Conservation (phyloP, 2,329 filamentous ascomycete genomes). For the Penicillium sp. region DNA sequence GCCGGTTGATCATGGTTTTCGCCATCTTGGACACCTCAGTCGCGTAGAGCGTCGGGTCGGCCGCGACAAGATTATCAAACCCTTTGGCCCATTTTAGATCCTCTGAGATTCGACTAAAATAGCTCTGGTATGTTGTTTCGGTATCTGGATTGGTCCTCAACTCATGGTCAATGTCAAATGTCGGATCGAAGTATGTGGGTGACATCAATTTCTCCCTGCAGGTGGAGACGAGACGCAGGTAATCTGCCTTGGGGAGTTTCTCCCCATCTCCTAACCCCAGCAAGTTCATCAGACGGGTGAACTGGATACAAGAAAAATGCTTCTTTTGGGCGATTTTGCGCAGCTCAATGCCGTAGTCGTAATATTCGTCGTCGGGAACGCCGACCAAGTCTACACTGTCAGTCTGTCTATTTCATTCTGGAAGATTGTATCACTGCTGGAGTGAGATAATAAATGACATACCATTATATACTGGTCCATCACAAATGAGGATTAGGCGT, state of each 20-base stretch:
- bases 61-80: slow-evolving; percentile 1
- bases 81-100: slow-evolving; percentile 9
- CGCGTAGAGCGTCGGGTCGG: slow-evolving; percentile 1
- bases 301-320: slow-evolving; percentile 7
- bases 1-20: slow-evolving; percentile 8
- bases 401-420: neutral
- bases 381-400: slow-evolving; percentile 8
- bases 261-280: slow-evolving; percentile 3
- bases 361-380: slow-evolving; percentile 4
- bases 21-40: slow-evolving; percentile 3
- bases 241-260: slow-evolving; percentile 1
- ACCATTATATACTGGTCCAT: slow-evolving; percentile 10
- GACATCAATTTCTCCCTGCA: slow-evolving; percentile 10
- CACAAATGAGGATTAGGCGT: slow-evolving; percentile 7
- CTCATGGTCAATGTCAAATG: slow-evolving; percentile 3
- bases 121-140: slow-evolving; percentile 5
- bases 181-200: slow-evolving; percentile 2
- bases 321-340: slow-evolving; percentile 3
- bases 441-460: neutral
- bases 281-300: neutral
- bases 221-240: slow-evolving; percentile 3
- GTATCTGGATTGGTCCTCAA: slow-evolving; percentile 7
- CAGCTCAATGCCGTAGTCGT: slow-evolving; percentile 8
- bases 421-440: neutral
- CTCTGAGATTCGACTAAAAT: slow-evolving; percentile 9